Evolutionary conservation across 371 early-diverging fungal genomes (phyloP), one percentile per base, ranked within the genome.

Genomic region (Rhizopus microsporus): DNA sequence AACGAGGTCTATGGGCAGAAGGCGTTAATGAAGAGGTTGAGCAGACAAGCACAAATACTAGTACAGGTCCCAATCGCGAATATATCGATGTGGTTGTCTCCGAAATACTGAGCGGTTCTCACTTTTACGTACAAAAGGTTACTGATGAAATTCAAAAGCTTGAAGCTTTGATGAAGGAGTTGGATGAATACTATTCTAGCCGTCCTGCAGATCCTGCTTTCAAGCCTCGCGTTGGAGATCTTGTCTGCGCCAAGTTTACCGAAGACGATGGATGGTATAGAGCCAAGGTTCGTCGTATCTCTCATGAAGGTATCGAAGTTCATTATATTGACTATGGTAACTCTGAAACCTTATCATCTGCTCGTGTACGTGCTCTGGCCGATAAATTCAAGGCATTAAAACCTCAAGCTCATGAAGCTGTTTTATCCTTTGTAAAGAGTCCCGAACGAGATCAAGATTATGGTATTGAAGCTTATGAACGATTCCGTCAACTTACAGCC

Each of bases 291-390:
- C 74, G 83, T 43, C 85, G 84, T 45, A 77, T 84, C 16, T 68
- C 88, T 35, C 67, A 83, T 5, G 89, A 85, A 57, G 71, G 76
- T 71, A 88, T 82, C 48, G 84, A 89, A 35, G 91, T 96, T 9
- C 51, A 86, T 10, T 95, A 94, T 65, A 78, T 95, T 43, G 98
- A 97, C 75, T 96, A 90, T 72, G 98, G 98, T 63, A 96, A 97
- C 73, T 77, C 86, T 7, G 93, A 93, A 62, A 68, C 74, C 0
- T 55, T 92, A 10, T 71, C 86, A 0, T 55, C 71, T 31, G 72
- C 78, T 40, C 84, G 86, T 12, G 62, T 90, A n/a, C 83, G 86
- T 10, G 74, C 88, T 9, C 62, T 93, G 29, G 82, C 90, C 12
- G 63, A 78, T 35, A 78, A 82, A 53, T 88, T 89, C 69, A 75